Evolutionary conservation across 176 grass and related monocot species (phyloP).

Genomic region (Lolium multiflorum): DNA sequence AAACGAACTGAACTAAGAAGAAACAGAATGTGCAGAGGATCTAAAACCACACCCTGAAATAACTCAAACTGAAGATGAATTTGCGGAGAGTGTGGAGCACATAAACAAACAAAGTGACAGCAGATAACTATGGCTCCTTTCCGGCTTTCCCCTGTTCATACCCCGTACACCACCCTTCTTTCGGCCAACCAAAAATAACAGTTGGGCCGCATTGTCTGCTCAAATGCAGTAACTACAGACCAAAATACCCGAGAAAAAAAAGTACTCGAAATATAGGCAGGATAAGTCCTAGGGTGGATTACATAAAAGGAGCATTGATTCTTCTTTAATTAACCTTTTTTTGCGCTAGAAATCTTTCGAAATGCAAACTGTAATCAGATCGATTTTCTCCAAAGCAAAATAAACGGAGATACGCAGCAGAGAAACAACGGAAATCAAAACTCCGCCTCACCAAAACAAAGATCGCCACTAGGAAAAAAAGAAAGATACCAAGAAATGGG

Average conservation of each 20-base stretch:
- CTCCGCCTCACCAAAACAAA: background rate
- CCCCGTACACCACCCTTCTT: background rate
- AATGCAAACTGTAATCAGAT: conserved; percentile 15
- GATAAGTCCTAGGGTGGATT: conserved; percentile 17
- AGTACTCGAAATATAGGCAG: background rate
- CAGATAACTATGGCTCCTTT: background rate
- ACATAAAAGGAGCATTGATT: conserved; percentile 12
- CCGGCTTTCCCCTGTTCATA: background rate
- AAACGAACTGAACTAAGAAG: background rate
- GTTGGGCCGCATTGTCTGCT: background rate
- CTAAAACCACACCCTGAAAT: background rate
- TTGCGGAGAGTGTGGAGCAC: background rate
- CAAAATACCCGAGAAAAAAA: background rate
- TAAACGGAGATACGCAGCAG: background rate
- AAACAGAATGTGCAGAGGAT: conserved; percentile 7
- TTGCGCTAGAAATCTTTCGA: conserved; percentile 13
- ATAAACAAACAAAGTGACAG: conserved; percentile 18
- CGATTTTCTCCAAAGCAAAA: background rate
- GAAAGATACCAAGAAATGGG: background rate
- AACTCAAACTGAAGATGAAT: background rate
- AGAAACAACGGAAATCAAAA: conserved; percentile 5
- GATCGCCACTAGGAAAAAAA: background rate
- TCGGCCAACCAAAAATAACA: background rate
- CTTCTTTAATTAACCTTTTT: background rate
- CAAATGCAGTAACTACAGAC: conserved; percentile 23